A percentile compares a stretch with the other conserved stretches of the same genome.
These are phyloP conservation scores for Akanthomyces dipterigenus DNA, from an alignment of 2,329 filamentous ascomycete species.

Conservation along the genomic window DNA sequence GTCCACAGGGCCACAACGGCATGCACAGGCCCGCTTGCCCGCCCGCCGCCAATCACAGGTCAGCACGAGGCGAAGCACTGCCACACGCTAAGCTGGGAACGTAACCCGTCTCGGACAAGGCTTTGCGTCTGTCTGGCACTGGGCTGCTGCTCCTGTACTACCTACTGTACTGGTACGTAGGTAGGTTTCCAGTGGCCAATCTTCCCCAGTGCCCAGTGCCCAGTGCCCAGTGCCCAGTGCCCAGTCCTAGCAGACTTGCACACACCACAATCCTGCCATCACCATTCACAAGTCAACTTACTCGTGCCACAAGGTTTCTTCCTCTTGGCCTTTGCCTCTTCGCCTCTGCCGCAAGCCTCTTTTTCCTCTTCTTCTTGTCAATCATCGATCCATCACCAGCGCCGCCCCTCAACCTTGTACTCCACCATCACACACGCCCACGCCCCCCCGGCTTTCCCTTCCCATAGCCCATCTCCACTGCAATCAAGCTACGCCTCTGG, in stretches of 20 bases:
- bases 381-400: neutral
- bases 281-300: neutral
- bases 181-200: too few species aligned
- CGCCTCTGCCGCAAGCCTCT: neutral
- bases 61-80: neutral
- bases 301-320: too few species aligned
- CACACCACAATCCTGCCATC: neutral
- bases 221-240: neutral
- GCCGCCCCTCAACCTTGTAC: neutral
- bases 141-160: too few species aligned
- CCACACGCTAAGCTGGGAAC: neutral
- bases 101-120: neutral
- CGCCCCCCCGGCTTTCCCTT: neutral
- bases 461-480: conserved; percentile 5
- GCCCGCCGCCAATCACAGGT: neutral
- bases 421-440: neutral
- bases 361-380: neutral
- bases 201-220: neutral
- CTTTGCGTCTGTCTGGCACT: neutral
- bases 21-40: neutral
- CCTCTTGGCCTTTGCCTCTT: neutral
- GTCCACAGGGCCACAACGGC: neutral
- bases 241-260: neutral
- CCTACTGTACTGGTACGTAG: too few species aligned
- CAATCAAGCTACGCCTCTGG: neutral